Conservation (phyloP, 805 yeast species). For the Metschnikowia baotianmanensis region DNA sequence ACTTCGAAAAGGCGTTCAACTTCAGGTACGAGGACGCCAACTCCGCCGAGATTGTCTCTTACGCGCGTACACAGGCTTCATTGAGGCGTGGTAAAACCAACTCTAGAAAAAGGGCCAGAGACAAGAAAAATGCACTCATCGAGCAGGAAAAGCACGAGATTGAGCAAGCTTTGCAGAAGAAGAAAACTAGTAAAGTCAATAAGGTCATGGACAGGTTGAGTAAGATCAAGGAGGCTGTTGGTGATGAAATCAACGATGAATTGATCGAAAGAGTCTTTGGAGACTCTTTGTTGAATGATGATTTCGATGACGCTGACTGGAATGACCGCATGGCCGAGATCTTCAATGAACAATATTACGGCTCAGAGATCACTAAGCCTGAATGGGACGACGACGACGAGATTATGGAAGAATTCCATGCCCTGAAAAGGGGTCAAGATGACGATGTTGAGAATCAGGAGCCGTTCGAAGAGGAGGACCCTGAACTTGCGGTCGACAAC, state of each 20-base stretch:
- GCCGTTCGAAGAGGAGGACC: slow-evolving; percentile 27
- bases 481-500: slow-evolving; percentile 13
- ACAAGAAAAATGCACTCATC: slow-evolving; percentile 57
- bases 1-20: slow-evolving; percentile 88
- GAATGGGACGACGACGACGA: slow-evolving; percentile 52
- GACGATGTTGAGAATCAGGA: slow-evolving; percentile 22
- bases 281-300: slow-evolving; percentile 75
- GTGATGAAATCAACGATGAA: slow-evolving; percentile 59
- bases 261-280: slow-evolving; percentile 65
- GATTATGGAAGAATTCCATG: slow-evolving; percentile 38
- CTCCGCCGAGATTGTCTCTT: slow-evolving; percentile 86
- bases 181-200: slow-evolving; percentile 73
- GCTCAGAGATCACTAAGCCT: slow-evolving; percentile 51
- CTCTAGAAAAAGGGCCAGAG: slow-evolving; percentile 79
- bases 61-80: slow-evolving; percentile 93
- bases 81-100: slow-evolving; percentile 76
- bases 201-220: slow-evolving; percentile 70
- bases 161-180: slow-evolving; percentile 62
- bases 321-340: slow-evolving; percentile 80
- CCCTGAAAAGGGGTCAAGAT: slow-evolving; percentile 20
- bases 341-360: slow-evolving; percentile 82
- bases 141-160: slow-evolving; percentile 51
- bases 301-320: slow-evolving; percentile 90
- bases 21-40: slow-evolving; percentile 93
- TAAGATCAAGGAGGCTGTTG: slow-evolving; percentile 65